These are phyloP conservation scores for Trametes meyenii DNA, from an alignment of 768 basidiomycete genomes.

Conservation along the genomic window DNA sequence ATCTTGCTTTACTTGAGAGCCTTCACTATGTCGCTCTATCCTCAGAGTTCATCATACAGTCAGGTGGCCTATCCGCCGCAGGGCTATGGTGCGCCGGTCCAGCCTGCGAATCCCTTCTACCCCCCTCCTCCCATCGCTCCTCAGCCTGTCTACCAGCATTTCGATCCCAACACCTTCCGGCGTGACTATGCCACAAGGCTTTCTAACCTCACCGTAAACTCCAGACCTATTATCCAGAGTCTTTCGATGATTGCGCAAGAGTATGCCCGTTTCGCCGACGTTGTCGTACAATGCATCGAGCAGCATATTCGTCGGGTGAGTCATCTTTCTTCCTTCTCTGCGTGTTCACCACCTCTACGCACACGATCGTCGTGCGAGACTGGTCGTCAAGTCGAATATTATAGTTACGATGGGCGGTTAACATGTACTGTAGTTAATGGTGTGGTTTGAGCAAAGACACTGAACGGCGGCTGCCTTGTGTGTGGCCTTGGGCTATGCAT, in stretches of 20 bases:
- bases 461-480: conserved; percentile 13
- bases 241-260: conserved; percentile 93
- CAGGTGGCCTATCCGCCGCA: conserved; percentile 54
- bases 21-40: conserved; percentile 43
- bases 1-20: conserved; percentile 10
- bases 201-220: conserved; percentile 87
- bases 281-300: conserved; percentile 82
- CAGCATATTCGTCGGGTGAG: conserved; percentile 89
- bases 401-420: conserved; percentile 12
- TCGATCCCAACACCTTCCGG: conserved; percentile 75
- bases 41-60: conserved; percentile 57
- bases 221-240: conserved; percentile 90
- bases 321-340: conserved; percentile 34
- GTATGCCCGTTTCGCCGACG: conserved; percentile 72
- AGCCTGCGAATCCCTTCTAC: conserved; percentile 35
- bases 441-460: conserved; percentile 47
- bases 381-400: not conserved
- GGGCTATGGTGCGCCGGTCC: conserved; percentile 43
- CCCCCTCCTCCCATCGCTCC: conserved; percentile 54
- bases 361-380: not conserved
- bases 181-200: conserved; percentile 78
- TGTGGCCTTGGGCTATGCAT: not conserved
- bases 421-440: conserved; percentile 44
- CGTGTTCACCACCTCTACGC: conserved; percentile 6
- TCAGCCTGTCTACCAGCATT: conserved; percentile 45